phyloP scores from a whole-genome alignment of 306 rosid species.

The Datisca glomerata region DNA sequence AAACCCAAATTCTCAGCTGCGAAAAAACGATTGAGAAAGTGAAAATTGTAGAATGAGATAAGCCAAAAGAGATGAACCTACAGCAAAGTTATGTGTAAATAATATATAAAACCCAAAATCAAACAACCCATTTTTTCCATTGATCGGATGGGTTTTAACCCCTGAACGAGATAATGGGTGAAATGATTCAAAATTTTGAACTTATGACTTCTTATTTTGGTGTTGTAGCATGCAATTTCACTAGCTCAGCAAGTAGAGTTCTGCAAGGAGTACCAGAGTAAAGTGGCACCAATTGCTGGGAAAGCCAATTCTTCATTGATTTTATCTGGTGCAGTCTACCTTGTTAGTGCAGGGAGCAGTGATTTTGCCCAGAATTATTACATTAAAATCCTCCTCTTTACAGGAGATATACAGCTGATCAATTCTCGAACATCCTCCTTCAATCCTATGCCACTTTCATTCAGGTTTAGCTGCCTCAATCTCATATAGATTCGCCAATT shows the following conservation, averaged over 20 bases:
- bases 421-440: slow-evolving; percentile 45
- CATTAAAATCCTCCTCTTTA: slow-evolving; percentile 42
- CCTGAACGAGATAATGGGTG: too few relatives aligned
- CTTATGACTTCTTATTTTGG: neutral
- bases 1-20: too few relatives aligned
- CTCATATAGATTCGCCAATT: too few relatives aligned
- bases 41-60: too few relatives aligned
- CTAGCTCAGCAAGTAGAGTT: slow-evolving; percentile 39
- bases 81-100: slow-evolving; percentile 42
- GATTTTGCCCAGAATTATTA: slow-evolving; percentile 70
- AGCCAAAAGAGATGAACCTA: too few relatives aligned
- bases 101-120: neutral
- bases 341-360: slow-evolving; percentile 38
- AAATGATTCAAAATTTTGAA: too few relatives aligned
- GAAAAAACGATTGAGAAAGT: too few relatives aligned
- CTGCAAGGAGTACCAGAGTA: slow-evolving; percentile 48
- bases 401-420: slow-evolving; percentile 23
- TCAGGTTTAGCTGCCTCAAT: slow-evolving; percentile 23
- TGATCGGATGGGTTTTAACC: too few relatives aligned
- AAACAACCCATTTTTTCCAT: too few relatives aligned
- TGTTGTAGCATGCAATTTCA: slow-evolving; percentile 39
- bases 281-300: slow-evolving; percentile 32
- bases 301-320: slow-evolving; percentile 31
- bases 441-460: slow-evolving; percentile 29
- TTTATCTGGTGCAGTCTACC: slow-evolving; percentile 39